phyloP scores from a whole-genome alignment of 208 protist species.

The Lotmaria passim region DNA sequence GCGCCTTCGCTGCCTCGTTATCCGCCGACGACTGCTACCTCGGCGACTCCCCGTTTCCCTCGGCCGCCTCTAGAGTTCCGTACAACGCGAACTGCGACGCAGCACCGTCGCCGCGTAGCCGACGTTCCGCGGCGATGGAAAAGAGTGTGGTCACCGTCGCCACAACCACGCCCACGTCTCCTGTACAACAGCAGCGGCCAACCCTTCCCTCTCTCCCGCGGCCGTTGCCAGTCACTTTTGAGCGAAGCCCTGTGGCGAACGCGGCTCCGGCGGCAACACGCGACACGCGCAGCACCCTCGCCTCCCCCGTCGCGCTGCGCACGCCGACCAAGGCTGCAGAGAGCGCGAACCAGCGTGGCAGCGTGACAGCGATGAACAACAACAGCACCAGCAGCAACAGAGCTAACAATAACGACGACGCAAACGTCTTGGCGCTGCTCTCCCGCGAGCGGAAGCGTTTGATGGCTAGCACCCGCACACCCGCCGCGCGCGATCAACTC shows the following conservation, averaged over 20 bases:
- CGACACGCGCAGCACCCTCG: neutral
- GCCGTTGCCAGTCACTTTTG: neutral
- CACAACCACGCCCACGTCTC: neutral
- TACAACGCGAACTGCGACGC: neutral
- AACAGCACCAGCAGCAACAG: neutral
- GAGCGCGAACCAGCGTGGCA: neutral
- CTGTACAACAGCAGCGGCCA: neutral
- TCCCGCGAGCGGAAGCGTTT: constrained; percentile 15
- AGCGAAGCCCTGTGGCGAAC: neutral
- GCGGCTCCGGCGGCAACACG: neutral
- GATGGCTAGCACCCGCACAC: neutral
- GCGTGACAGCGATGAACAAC: neutral
- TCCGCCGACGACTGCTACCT: neutral
- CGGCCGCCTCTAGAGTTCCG: too few relatives aligned
- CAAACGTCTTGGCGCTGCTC: constrained; percentile 1
- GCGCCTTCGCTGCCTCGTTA: neutral
- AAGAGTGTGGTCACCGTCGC: neutral
- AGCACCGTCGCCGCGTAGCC: neutral
- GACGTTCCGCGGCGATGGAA: neutral
- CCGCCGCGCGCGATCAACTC: constrained; percentile 16
- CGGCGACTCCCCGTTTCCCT: neutral
- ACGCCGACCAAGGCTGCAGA: neutral
- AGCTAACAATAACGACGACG: neutral
- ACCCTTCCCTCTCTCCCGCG: neutral
- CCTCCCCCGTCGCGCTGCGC: neutral